Percentiles rank a stretch among this genome's conserved stretches.
Evolutionary conservation across 2,329 filamentous ascomycete species (phyloP).

Genomic region (Aspergillus oerlinghausenensis): DNA sequence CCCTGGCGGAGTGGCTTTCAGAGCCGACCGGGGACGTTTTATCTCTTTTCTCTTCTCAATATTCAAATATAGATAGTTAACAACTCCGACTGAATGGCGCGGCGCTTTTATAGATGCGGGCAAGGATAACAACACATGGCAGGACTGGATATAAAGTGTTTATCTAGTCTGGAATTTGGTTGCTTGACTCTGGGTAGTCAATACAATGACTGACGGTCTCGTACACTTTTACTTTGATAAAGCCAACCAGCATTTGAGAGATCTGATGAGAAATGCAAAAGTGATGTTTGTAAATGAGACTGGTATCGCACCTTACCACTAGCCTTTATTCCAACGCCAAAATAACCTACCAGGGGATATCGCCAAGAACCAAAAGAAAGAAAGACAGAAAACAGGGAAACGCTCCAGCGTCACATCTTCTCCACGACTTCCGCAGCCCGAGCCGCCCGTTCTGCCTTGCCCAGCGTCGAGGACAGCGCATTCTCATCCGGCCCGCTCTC

Average conservation of each 20-base stretch:
- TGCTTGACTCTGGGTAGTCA: background rate
- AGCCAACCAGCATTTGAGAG: background rate
- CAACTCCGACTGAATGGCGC: constrained; percentile 11
- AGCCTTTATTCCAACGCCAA: constrained; percentile 1
- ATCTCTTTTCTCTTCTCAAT: constrained; percentile 3
- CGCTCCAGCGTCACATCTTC: constrained; percentile 30
- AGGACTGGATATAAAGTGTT: constrained; percentile 5
- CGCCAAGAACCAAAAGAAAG: constrained; percentile 4
- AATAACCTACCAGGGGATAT: background rate
- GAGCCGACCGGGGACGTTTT: background rate
- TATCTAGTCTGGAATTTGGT: background rate
- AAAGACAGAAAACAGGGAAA: background rate
- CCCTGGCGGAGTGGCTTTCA: background rate
- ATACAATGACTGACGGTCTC: background rate
- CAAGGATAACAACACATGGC: constrained; percentile 4
- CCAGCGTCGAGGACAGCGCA: constrained; percentile 43
- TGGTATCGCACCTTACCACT: constrained; percentile 1
- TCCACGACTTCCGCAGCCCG: constrained; percentile 45
- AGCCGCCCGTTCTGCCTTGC: constrained; percentile 43
- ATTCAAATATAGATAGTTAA: constrained; percentile 14
- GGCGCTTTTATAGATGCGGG: constrained; percentile 15
- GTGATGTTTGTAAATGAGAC: background rate
- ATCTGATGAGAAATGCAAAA: background rate
- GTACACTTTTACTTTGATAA: background rate
- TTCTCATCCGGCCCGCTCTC: constrained; percentile 24